These are phyloP conservation scores for Trichoderma citrinoviride DNA, from an alignment of 2,329 filamentous ascomycete genomes.

Conservation along the genomic window DNA sequence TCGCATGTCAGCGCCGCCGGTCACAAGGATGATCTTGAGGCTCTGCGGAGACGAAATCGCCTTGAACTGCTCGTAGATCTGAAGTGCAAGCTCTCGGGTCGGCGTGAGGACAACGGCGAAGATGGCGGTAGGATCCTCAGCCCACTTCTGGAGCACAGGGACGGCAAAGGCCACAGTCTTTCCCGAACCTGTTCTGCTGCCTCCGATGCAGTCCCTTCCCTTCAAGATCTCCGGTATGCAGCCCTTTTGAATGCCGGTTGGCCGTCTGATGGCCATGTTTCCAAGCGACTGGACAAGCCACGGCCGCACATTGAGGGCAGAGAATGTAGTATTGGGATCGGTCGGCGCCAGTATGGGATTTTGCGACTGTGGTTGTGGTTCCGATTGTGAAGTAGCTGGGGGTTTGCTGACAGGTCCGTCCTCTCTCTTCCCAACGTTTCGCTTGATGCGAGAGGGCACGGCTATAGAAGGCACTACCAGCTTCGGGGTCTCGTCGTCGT, in stretches of 20 bases:
- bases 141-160: slow-evolving; percentile 91
- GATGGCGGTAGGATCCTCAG: slow-evolving; percentile 86
- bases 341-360: slow-evolving; percentile 49
- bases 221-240: slow-evolving; percentile 92
- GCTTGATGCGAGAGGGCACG: slow-evolving; percentile 54
- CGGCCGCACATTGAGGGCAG: slow-evolving; percentile 68
- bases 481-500: slow-evolving; percentile 30
- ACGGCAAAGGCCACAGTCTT: slow-evolving; percentile 96
- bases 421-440: slow-evolving; percentile 32
- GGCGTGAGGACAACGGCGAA: slow-evolving; percentile 88
- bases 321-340: slow-evolving; percentile 64
- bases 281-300: slow-evolving; percentile 83
- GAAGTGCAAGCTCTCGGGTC: slow-evolving; percentile 85
- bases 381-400: neutral
- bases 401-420: slow-evolving; percentile 20
- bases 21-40: slow-evolving; percentile 85
- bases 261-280: slow-evolving; percentile 76
- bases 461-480: slow-evolving; percentile 44
- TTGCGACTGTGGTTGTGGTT: slow-evolving; percentile 29
- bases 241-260: slow-evolving; percentile 87
- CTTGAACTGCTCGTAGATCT: slow-evolving; percentile 95
- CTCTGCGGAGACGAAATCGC: slow-evolving; percentile 86
- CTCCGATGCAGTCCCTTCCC: slow-evolving; percentile 91
- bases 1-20: slow-evolving; percentile 89
- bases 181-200: slow-evolving; percentile 90